phyloP scores from a whole-genome alignment of 148 eudicot species.

The Dianthus caryophyllus region DNA sequence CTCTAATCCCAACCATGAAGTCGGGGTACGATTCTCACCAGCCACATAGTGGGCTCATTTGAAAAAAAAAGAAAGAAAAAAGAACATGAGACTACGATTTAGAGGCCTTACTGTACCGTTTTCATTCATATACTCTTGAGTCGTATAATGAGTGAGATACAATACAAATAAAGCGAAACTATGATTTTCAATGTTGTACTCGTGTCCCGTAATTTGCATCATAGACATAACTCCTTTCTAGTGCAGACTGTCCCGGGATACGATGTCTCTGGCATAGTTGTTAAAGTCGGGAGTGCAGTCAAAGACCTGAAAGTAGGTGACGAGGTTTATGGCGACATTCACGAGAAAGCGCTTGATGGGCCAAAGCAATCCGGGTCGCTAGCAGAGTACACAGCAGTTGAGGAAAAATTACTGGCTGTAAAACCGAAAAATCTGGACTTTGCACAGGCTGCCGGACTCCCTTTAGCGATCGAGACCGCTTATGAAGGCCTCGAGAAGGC shows the following conservation, averaged over 20 bases:
- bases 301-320: slow-evolving; percentile 74
- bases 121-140: too few relatives aligned
- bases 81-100: too few relatives aligned
- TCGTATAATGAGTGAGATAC: too few relatives aligned
- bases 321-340: slow-evolving; percentile 81
- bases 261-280: slow-evolving; percentile 87
- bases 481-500: slow-evolving; percentile 87
- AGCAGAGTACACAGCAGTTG: slow-evolving; percentile 87
- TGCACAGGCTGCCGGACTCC: slow-evolving; percentile 76
- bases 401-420: slow-evolving; percentile 70
- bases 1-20: too few relatives aligned
- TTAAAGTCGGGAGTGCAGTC: slow-evolving; percentile 76
- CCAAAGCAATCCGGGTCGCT: slow-evolving; percentile 82
- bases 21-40: too few relatives aligned
- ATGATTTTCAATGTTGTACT: too few relatives aligned
- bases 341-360: slow-evolving; percentile 58
- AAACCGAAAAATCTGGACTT: slow-evolving; percentile 79
- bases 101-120: too few relatives aligned
- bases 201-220: neutral
- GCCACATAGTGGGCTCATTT: too few relatives aligned
- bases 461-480: slow-evolving; percentile 88
- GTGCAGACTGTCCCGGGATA: slow-evolving; percentile 84
- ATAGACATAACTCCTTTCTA: slow-evolving; percentile 15
- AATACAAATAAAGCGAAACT: too few relatives aligned
- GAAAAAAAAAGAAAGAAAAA: too few relatives aligned